Base-by-base conservation (phyloP, 2,329 filamentous ascomycete species). In the Golovinomyces cichoracearum region DNA sequence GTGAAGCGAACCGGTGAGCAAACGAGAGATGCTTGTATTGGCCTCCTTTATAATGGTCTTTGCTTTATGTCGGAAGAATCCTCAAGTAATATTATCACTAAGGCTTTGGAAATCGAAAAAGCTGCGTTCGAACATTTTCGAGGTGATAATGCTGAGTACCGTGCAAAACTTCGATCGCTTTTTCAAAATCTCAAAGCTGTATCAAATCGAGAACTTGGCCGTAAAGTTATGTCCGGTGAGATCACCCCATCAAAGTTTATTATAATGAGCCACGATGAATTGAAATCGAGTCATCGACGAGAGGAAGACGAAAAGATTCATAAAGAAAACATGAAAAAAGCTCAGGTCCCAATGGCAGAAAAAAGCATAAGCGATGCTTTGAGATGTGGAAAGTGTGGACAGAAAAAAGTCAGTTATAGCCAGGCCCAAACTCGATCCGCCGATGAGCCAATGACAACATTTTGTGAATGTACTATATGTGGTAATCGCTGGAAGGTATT, bases 151-250 rank as follows among this genome's bases (percentile, higher is more conserved):
- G 65, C 75, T 44, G 74, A 78, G 46, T 98, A 98, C 71, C 80
- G 80, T 61, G 72, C 71, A 55, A 94, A 94, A 69, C 80, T 95
- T 58, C 81, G 88, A 55, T 92, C 84, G 19, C 75, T 98, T 21
- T 95, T 84, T 66, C 77, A 86, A 62, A 95, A 95, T 61, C 74
- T 98, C 57, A 95, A 94, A 70, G 84, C 83, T 68, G 86, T 83
- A 65, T 80, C 77, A 53, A 95, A 95, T 65, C 70, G 74, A 33
- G 73, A 76, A 52, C 74, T 98, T 40, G 79, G 85, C 48, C 70
- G 70, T 52, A 75, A 78, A 53, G 82, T 98, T 55, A 70, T 93
- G 59, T 67, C 68, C 3, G 83, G 81, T 51, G 74, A 81, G 25
- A 82, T 95, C 51, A 55, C 71, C 0, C 68, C 85, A 0, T 73